Percentiles rank a stretch among this genome's conserved stretches.
These are phyloP conservation scores for Bauhinia variegata DNA, from an alignment of 306 rosid genomes.

Conservation along the genomic window DNA sequence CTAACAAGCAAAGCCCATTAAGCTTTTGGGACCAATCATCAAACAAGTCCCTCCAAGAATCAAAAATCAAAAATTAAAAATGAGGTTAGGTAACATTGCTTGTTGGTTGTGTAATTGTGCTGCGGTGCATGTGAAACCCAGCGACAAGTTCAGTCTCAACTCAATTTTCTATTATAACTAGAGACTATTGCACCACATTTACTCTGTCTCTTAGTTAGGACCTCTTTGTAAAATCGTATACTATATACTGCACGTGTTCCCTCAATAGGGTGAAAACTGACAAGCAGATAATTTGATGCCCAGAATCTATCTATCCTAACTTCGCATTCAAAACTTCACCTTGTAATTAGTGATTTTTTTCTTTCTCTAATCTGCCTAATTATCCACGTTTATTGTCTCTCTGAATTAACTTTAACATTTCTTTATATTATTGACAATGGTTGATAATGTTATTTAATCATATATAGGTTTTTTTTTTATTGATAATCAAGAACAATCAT, in stretches of 20 bases:
- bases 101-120: too few relatives aligned
- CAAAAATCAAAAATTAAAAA: too few relatives aligned
- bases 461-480: too few relatives aligned
- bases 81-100: too few relatives aligned
- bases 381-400: not conserved
- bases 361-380: too few relatives aligned
- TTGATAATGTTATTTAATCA: too few relatives aligned
- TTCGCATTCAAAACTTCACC: not conserved
- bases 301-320: not conserved
- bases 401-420: not conserved
- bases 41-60: too few relatives aligned
- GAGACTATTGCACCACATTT: slow-evolving; percentile 9
- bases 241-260: too few relatives aligned
- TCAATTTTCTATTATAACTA: not conserved
- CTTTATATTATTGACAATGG: not conserved
- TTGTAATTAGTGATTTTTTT: not conserved
- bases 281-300: slow-evolving; percentile 5
- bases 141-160: not conserved
- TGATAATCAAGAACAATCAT: too few relatives aligned
- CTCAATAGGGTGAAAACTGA: slow-evolving; percentile 11
- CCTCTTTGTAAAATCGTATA: too few relatives aligned
- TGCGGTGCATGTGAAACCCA: slow-evolving; percentile 15
- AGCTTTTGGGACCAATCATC: too few relatives aligned
- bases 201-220: slow-evolving; percentile 15
- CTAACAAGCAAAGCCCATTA: too few relatives aligned